Base-by-base conservation (phyloP, 2,329 filamentous ascomycete species). In the Hymenoscyphus repandus region DNA sequence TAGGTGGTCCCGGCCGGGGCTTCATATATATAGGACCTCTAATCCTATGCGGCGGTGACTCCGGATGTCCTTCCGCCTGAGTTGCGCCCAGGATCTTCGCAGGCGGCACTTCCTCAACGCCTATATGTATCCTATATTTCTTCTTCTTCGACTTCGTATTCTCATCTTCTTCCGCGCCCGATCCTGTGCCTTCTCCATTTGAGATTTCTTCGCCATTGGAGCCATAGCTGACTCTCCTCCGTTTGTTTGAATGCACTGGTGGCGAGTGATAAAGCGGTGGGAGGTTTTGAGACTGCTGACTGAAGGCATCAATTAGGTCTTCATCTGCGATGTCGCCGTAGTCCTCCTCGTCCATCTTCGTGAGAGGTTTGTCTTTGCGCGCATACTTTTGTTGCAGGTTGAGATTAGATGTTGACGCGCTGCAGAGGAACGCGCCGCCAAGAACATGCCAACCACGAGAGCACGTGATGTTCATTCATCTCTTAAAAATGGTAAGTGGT, bases 241-340 rank as follows among this genome's bases (percentile, higher is more conserved):
- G 64, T 60, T 72, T 72, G 49, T 57, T 53, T 22, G 66, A 62
- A 49, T 66, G 61, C 9, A 27, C 38, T 17, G 34, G 27, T 49
- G 67, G 64, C 15, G 50, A 51, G 2, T 37, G 39, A 10, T 54
- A 66, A 55, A 69, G 59, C 52, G 44, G 62, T 56, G 50, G 66
- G 55, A 60, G 47, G 9, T 40, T 50, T 55, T 61, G 57, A 2
- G 60, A 61, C 7, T 60, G 45, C 55, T 83, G 77, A 34, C 78
- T 81, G 18, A 82, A 73, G 6, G 77, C 83, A 33, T 76, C 70
- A 40, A 86, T 72, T 52, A 88, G 70, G 57, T 85, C 83, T 60
- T 85, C 83, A 54, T 88, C 84, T 47, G 79, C 76, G 47, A 86
- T 75, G 55, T 82, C 81, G 52, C 81, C 81, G 62, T 81, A 86